These are phyloP conservation scores for Pochonia chlamydosporia DNA, from an alignment of 2,329 filamentous ascomycete species.

Conservation along the genomic window DNA sequence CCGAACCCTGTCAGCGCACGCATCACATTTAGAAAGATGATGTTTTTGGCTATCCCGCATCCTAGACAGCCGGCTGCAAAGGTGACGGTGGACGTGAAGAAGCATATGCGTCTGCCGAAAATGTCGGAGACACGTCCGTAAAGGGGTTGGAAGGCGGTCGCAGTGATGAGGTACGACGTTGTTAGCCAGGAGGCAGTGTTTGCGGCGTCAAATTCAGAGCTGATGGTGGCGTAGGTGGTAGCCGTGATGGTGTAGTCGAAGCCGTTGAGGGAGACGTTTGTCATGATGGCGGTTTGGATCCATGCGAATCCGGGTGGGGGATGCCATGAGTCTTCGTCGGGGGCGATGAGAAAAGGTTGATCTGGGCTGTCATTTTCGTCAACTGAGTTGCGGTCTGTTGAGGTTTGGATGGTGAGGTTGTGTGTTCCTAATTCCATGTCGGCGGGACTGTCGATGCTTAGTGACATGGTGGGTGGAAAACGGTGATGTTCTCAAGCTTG, in stretches of 20 bases:
- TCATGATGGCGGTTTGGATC: constrained; percentile 57
- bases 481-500: too few relatives aligned
- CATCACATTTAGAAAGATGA: constrained; percentile 57
- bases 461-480: too few relatives aligned
- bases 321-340: too few relatives aligned
- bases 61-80: constrained; percentile 61
- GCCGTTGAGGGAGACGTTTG: constrained; percentile 58
- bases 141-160: constrained; percentile 65
- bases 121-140: constrained; percentile 68
- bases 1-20: constrained; percentile 63
- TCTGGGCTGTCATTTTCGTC: too few relatives aligned
- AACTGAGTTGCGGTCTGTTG: too few relatives aligned
- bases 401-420: too few relatives aligned
- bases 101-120: constrained; percentile 56
- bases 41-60: constrained; percentile 54
- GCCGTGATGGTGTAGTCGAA: constrained; percentile 72
- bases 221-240: constrained; percentile 67
- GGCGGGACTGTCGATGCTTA: too few relatives aligned
- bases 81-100: constrained; percentile 55
- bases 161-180: constrained; percentile 66
- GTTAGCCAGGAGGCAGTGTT: constrained; percentile 72
- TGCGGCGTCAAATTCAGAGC: constrained; percentile 65
- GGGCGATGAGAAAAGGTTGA: too few relatives aligned
- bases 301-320: constrained; percentile 46
- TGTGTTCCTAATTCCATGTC: too few relatives aligned